phyloP scores from a whole-genome alignment of 1,284 basidiomycete species.

The Malassezia sympodialis region DNA sequence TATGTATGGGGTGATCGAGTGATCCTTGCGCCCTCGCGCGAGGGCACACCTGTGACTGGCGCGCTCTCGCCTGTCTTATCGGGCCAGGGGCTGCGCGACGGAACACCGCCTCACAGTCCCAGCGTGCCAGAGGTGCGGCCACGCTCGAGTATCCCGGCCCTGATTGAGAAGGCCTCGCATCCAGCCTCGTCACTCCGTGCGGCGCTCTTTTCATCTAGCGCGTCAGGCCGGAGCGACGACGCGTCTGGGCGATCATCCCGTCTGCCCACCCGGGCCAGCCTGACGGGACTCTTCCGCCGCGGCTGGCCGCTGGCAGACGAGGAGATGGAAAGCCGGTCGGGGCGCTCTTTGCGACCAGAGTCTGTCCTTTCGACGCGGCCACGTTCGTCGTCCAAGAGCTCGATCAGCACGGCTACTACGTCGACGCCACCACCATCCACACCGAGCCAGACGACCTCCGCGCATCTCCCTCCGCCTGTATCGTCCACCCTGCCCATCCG shows the following conservation, averaged over 20 bases:
- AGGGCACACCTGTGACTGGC: background rate
- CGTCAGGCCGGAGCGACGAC: background rate
- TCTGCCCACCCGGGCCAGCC: background rate
- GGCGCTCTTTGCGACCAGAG: background rate
- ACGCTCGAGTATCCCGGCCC: conserved; percentile 31
- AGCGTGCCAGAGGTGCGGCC: conserved; percentile 18
- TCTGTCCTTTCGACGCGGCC: background rate
- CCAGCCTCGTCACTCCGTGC: conserved; percentile 34
- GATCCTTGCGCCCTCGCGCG: background rate
- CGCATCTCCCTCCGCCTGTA: background rate
- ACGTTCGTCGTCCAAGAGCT: conserved; percentile 1
- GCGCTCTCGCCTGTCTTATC: background rate
- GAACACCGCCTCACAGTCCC: background rate
- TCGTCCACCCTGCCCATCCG: background rate
- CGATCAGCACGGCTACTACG: background rate
- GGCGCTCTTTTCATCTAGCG: conserved; percentile 18
- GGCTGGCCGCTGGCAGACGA: background rate
- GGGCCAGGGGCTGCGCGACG: background rate
- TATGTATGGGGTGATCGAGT: conserved; percentile 1
- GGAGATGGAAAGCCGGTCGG: background rate
- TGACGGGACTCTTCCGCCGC: conserved; percentile 7
- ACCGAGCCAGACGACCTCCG: background rate
- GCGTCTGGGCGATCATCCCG: conserved; percentile 3
- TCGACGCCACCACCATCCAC: conserved; percentile 1
- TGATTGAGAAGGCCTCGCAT: conserved; percentile 36